Evolutionary conservation across 2,329 filamentous ascomycete species (phyloP).

Genomic region (Stromatinia cepivora): DNA sequence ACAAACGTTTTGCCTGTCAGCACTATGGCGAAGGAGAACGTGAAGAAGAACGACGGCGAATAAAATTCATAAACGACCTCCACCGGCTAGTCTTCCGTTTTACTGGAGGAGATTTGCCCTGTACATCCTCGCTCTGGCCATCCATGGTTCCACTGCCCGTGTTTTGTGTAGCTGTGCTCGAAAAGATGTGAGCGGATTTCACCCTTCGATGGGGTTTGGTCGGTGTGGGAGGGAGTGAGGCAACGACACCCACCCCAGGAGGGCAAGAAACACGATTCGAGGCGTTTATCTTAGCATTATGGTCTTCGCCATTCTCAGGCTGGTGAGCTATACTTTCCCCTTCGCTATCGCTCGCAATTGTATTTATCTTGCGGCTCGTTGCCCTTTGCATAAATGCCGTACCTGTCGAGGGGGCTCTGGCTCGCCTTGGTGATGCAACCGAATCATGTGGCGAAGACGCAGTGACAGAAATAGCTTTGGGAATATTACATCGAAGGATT

Average conservation of each 20-base stretch:
- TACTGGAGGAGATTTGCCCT: slow-evolving; percentile 16
- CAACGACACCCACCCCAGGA: slow-evolving; percentile 29
- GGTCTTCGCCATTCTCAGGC: slow-evolving; percentile 18
- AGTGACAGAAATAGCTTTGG: slow-evolving; percentile 28
- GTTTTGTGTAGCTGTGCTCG: slow-evolving; percentile 18
- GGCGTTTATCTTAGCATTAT: not conserved
- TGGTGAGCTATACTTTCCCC: slow-evolving; percentile 29
- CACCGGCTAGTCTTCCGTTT: slow-evolving; percentile 35
- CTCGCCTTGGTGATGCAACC: slow-evolving; percentile 41
- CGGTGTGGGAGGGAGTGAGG: slow-evolving; percentile 30
- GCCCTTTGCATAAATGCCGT: slow-evolving; percentile 48
- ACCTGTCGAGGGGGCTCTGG: slow-evolving; percentile 49
- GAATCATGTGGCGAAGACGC: slow-evolving; percentile 26
- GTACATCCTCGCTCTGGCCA: slow-evolving; percentile 7
- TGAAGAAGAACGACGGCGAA: slow-evolving; percentile 30
- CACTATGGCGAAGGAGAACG: slow-evolving; percentile 15
- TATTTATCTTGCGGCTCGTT: slow-evolving; percentile 34
- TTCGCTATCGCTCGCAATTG: slow-evolving; percentile 36
- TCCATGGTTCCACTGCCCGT: not conserved
- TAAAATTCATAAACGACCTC: slow-evolving; percentile 36
- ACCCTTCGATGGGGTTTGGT: slow-evolving; percentile 29
- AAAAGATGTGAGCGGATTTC: slow-evolving; percentile 34
- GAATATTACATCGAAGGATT: slow-evolving; percentile 30
- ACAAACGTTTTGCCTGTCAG: not conserved
- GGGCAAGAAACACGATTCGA: slow-evolving; percentile 26